Evolutionary conservation across 805 yeast genomes (phyloP), one percentile per base, ranked within the genome.

Genomic region (Saccharomyces eubayanus): DNA sequence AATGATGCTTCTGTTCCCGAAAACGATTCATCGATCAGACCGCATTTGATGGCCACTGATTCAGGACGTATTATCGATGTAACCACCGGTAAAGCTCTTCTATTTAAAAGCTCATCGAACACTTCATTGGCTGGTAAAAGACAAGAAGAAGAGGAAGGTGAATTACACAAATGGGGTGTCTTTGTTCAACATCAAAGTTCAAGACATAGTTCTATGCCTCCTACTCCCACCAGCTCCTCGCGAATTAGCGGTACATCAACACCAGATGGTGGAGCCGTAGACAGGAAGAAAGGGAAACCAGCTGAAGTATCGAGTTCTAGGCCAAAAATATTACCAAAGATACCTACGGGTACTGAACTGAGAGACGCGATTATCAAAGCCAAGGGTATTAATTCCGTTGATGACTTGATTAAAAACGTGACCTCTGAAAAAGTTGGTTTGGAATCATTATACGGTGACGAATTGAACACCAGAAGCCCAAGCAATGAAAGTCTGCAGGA

Each of bases 111-210:
- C 3, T 72, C 80, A 5, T 83, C 89, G 0, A 85, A 81, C 57
- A 83, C 87, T 1, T 80, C 87, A 0, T 78, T 87, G 2, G 64
- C 71, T 11, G 82, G 86, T 62, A 89, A 90, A 14, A 84, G 81
- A 67, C 89, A 87, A 68, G 96, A 89, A 65, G 84, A 83, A 56
- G 97, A 90, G 66, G 97, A 90, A 73, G 97, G 97, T 62, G 96
- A 87, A 64, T 78, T 89, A 58, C 96, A 88, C 68, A 83, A 86
- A 71, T 83, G 89, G 83, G 96, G 96, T 20, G 81, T 83, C 63
- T 87, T 82, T 62, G 83, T 89, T 59, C 87, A 84, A 65, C 88
- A 82, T 63, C 81, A 84, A 56, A 62, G 70, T 16, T 71, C 73
- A 55, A 36, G 43, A 36, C 43, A 36, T 16, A 36, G 16, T 2